A percentile compares a stretch with the other conserved stretches of the same genome.
Conservation (phyloP, 768 basidiomycete genomes). For the Galerina sulciceps region DNA sequence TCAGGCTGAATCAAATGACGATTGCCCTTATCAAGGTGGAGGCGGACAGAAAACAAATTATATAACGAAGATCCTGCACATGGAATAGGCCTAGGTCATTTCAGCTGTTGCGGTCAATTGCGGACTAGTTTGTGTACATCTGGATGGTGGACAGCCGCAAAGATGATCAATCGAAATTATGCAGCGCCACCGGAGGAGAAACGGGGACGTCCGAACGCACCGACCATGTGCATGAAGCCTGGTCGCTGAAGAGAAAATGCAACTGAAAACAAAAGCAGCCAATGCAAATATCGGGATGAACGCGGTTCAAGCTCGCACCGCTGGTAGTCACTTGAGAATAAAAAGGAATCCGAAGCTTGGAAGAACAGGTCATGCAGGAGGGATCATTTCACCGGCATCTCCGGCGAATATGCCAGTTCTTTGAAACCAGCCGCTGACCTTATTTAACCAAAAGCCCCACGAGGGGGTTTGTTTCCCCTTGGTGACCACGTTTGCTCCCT, state of each 20-base stretch:
- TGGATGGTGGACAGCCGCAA: too few relatives aligned
- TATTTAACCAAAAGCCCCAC: conserved; percentile 4
- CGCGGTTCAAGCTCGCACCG: conserved; percentile 7
- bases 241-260: not conserved
- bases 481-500: not conserved
- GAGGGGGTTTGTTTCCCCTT: conserved; percentile 3
- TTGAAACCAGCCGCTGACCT: conserved; percentile 2
- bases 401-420: not conserved
- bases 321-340: conserved; percentile 3
- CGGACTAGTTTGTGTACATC: too few relatives aligned
- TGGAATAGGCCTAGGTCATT: too few relatives aligned
- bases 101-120: too few relatives aligned
- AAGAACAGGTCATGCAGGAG: conserved; percentile 1
- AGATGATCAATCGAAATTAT: not conserved
- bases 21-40: too few relatives aligned
- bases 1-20: too few relatives aligned
- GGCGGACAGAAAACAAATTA: too few relatives aligned
- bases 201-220: too few relatives aligned
- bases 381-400: not conserved
- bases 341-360: not conserved
- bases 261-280: not conserved
- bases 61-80: too few relatives aligned
- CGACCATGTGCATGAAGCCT: not conserved
- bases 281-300: conserved; percentile 8
- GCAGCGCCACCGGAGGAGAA: not conserved